Base-by-base conservation (phyloP, 192 early-diverging fungal genomes). In the Gryganskiella cystojenkinii region DNA sequence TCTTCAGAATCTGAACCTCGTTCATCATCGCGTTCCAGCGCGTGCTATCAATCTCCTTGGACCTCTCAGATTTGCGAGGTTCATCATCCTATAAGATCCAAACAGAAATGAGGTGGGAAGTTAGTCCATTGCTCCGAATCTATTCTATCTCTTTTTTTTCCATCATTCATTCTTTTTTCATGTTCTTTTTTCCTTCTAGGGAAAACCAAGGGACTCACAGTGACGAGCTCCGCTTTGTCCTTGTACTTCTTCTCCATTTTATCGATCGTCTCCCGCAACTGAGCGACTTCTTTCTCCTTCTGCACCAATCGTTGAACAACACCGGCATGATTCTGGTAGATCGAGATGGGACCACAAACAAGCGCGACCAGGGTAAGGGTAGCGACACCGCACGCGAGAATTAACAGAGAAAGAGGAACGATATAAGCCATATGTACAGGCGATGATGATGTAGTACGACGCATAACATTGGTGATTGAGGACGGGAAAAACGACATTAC, bases 171-270 rank as follows among this genome's bases (percentile, higher is more conserved):
- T n/a, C n/a, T n/a, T n/a, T n/a, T n/a, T n/a, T n/a, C n/a, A n/a
- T n/a, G n/a, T n/a, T n/a, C n/a, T n/a, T n/a, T n/a, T n/a, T n/a
- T n/a, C n/a, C n/a, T 13, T 56, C 31, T 33, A 56, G 3, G 35
- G 6, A 20, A 31, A 35, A 9, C 28, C 25, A 55, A 22, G n/a
- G 25, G 43, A 76, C 72, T 76, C 72, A 76, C 72, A 67, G 70
- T 64, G 55, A 73, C 71, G 27, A 73, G 56, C 37, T 73, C 71
- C 40, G 74, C 74, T 49, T 69, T 78, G 74, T 78, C 74, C 57
- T 69, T 78, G 61, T 78, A 78, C 66, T 78, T 78, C 27, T 78
- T 78, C 50, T 78, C 66, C 66, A 78, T 69, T 25, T 59, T 56
- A 14, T 78, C 74, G 50, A 78, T 68, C 3, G 74, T 78, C 61